Evolutionary conservation across 345 rosid species (phyloP).

Genomic region (Turnera subulata): DNA sequence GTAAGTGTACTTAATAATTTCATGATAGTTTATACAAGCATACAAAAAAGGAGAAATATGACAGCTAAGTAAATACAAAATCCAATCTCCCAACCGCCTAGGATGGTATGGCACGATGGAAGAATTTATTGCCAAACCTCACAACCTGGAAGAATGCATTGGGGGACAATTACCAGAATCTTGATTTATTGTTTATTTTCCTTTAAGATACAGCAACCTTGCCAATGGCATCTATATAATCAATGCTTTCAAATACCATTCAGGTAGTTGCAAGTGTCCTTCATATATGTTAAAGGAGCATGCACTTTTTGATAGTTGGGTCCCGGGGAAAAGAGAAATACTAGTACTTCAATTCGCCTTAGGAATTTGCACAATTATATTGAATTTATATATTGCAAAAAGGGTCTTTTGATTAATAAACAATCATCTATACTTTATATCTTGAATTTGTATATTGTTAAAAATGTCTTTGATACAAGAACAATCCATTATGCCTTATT

Average conservation of each 20-base stretch:
- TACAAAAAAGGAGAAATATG: neutral
- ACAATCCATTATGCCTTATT: neutral
- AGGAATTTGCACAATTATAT: too few relatives aligned
- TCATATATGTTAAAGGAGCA: neutral
- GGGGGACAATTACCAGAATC: neutral
- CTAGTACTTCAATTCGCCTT: too few relatives aligned
- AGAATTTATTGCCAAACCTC: conserved; percentile 5
- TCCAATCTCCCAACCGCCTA: neutral
- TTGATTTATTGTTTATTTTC: neutral
- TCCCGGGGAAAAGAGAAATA: neutral
- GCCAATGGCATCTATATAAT: too few relatives aligned
- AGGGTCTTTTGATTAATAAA: too few relatives aligned
- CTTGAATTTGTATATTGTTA: too few relatives aligned
- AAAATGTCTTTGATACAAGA: neutral
- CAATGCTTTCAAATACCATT: neutral
- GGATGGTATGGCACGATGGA: neutral
- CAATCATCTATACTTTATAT: too few relatives aligned
- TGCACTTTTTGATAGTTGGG: neutral
- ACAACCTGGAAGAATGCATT: neutral
- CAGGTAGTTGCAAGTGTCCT: neutral
- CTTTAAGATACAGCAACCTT: conserved; percentile 2
- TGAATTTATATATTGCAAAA: too few relatives aligned
- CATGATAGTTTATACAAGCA: neutral
- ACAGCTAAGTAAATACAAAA: neutral
- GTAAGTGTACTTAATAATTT: neutral